Evolutionary conservation across 2,329 filamentous ascomycete genomes (phyloP).

Genomic region (Trichoderma sp.): DNA sequence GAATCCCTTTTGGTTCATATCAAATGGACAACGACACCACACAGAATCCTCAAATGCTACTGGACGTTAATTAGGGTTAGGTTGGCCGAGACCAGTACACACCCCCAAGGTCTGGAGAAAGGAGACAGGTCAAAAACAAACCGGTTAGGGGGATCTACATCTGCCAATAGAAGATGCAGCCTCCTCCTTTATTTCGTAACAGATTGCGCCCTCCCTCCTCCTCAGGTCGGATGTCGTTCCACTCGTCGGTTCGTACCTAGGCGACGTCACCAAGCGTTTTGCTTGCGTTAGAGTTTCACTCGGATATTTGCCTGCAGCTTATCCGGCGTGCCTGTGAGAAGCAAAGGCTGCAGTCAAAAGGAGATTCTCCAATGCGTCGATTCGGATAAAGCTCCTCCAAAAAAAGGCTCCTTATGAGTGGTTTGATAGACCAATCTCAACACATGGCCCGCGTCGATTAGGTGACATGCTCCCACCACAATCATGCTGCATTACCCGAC

Average conservation of each 20-base stretch:
- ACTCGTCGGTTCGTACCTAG: not conserved
- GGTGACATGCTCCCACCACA: not conserved
- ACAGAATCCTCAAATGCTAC: not conserved
- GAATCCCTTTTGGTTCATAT: not conserved
- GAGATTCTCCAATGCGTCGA: not conserved
- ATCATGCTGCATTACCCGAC: not conserved
- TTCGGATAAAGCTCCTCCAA: not conserved
- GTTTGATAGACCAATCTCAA: not conserved
- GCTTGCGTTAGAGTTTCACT: not conserved
- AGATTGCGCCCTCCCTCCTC: not conserved
- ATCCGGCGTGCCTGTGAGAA: not conserved
- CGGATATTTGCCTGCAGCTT: constrained; percentile 5
- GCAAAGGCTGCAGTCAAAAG: not conserved
- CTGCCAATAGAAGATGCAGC: not conserved
- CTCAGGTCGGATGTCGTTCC: not conserved
- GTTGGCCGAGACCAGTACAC: not conserved
- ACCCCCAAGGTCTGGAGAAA: not conserved
- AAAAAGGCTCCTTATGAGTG: too few relatives aligned
- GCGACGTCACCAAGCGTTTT: constrained; percentile 7
- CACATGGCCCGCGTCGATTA: not conserved
- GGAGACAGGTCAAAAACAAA: not conserved
- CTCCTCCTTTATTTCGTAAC: constrained; percentile 7
- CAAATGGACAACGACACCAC: not conserved
- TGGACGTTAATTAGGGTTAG: not conserved
- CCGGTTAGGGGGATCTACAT: not conserved